Base-by-base conservation (phyloP, 108 stramenopile genomes). In the Skeletonema grethae region DNA sequence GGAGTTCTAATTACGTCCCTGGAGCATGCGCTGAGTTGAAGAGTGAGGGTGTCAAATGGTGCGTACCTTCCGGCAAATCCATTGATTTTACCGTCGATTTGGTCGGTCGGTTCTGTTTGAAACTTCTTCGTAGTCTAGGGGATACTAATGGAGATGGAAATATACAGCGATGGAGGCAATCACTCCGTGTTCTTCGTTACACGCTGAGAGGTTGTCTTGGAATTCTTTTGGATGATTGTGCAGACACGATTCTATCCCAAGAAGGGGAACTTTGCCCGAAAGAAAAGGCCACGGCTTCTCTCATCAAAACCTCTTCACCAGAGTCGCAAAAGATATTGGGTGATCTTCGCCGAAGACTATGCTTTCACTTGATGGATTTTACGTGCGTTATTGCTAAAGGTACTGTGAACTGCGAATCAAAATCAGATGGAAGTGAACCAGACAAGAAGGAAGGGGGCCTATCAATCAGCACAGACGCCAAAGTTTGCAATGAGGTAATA, bases 401-500 rank as follows among this genome's bases (percentile, higher is more conserved):
- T 39, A 86, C 91, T 22, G 72, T 83, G 25, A 74, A 86, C 34
- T 57, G 73, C 34, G 69, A 84, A 36, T 71, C 65, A 2, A 76
- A 74, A 59, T 15, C 55, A 6, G 35, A 67, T 24, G 83, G 30
- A 59, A 56, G 20, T 13, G 6, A 75, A 63, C 50, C 81, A 63
- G 65, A 65, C 35, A 29, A 59, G 62, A 38, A 55, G 41, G 43
- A 85, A 73, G 43, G 72, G 50, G 20, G 35, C 58, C 22, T 72
- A 73, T 60, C 64, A 53, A 79, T 92, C 31, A 84, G 86, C 56
- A 57, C 82, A 5, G 94, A 95, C 58, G 53, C 90, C 34, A 95
- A 95, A 62, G 75, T 95, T 15, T 92, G 90, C 75, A 92, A 90
- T 55, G 94, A 95, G 75, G 72, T 83, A 4, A 66, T 84, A 48